phyloP scores from a whole-genome alignment of 768 basidiomycete species.

The Tulasnella calospora region DNA sequence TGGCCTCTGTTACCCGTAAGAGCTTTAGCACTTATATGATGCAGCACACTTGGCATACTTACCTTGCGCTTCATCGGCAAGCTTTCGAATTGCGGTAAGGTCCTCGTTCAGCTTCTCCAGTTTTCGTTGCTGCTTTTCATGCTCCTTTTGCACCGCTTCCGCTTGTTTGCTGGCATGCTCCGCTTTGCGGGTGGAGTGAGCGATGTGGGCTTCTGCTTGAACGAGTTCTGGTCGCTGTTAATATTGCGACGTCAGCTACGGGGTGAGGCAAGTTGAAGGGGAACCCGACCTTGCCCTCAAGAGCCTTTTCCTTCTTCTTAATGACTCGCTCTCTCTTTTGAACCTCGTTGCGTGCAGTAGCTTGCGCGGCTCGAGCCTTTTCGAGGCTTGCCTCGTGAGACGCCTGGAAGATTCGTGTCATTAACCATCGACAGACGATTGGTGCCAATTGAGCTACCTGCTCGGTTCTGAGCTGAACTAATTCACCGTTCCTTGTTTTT shows the following conservation, averaged over 20 bases:
- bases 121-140: constrained; percentile 47
- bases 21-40: constrained; percentile 6
- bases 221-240: constrained; percentile 80
- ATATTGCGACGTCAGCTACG: neutral
- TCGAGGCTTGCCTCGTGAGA: constrained; percentile 67
- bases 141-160: constrained; percentile 62
- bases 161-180: constrained; percentile 60
- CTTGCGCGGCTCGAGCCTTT: constrained; percentile 71
- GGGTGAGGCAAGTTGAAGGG: neutral
- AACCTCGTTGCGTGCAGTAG: constrained; percentile 64
- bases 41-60: constrained; percentile 29
- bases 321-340: constrained; percentile 81
- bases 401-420: constrained; percentile 32
- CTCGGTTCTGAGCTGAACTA: constrained; percentile 62
- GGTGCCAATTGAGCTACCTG: constrained; percentile 39
- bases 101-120: constrained; percentile 59
- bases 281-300: constrained; percentile 68
- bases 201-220: constrained; percentile 78
- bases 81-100: constrained; percentile 56
- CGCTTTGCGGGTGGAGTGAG: constrained; percentile 74
- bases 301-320: constrained; percentile 83
- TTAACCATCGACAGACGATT: neutral
- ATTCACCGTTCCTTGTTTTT: constrained; percentile 63
- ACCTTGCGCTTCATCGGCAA: constrained; percentile 80
- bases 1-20: constrained; percentile 52